These are phyloP conservation scores for Syzygium grande DNA, from an alignment of 345 rosid genomes.

Conservation along the genomic window DNA sequence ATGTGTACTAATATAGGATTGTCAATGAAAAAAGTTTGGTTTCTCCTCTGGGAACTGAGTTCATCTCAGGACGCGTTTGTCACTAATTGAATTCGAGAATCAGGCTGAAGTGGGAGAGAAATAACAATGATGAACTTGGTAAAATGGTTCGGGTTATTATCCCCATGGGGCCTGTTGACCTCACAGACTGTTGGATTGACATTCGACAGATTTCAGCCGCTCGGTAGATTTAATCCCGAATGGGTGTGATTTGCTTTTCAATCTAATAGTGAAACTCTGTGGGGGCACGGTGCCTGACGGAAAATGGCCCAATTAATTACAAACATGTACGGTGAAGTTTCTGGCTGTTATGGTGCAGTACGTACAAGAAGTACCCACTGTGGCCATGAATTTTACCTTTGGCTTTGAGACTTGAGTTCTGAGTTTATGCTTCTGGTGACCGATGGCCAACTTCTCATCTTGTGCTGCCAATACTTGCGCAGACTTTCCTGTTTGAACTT, in stretches of 20 bases:
- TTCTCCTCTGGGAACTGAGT: neutral
- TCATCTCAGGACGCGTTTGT: neutral
- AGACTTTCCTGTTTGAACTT: slow-evolving; percentile 71
- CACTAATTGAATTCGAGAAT: neutral
- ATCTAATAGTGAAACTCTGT: neutral
- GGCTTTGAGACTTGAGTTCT: slow-evolving; percentile 35
- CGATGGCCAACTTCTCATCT: slow-evolving; percentile 24
- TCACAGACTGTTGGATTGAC: neutral
- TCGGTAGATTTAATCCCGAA: neutral
- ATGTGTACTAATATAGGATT: neutral
- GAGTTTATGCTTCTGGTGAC: slow-evolving; percentile 30
- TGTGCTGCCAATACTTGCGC: slow-evolving; percentile 20
- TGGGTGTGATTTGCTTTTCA: neutral
- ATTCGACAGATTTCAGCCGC: neutral
- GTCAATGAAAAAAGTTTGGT: neutral
- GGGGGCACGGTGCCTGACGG: neutral
- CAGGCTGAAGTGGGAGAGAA: neutral
- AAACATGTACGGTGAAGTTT: neutral
- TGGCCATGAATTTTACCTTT: slow-evolving; percentile 30
- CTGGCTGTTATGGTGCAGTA: neutral
- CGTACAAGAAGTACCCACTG: neutral
- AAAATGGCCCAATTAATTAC: neutral
- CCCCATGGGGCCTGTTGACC: neutral
- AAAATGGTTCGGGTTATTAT: neutral
- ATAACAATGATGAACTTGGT: neutral